Evolutionary conservation across 345 rosid genomes (phyloP), one percentile per base, ranked within the genome.

Genomic region (Aquilaria yunnanensis): DNA sequence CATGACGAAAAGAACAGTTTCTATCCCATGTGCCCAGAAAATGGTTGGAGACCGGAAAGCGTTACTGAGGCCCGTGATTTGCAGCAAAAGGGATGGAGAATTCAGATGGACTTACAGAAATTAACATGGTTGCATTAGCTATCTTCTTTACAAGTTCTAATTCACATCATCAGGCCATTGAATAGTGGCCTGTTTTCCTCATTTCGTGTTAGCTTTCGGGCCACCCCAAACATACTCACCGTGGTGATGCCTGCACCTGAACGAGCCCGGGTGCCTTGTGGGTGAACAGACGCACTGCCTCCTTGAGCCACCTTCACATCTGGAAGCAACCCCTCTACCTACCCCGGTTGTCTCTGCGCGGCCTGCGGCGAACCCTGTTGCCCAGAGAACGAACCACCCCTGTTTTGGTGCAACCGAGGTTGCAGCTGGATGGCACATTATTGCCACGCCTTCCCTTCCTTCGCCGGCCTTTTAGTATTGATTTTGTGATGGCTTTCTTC

Each of bases 181-280:
- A 16, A 16, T 16, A 16, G 23, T 16, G 23, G 23, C 23, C 23
- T 16, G 23, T 16, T 16, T 16, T 16, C 23, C 23, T 16, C 23
- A 16, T 16, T 16, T 16, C 23, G 23, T 16, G 23, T 16, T 16
- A 16, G 23, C 23, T 16, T 16, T 16, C 23, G 23, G 23, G 23
- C 23, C 23, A 16, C 76, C 70, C 96, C 91, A 86, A 48, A 53
- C 78, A 54, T 81, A 85, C 43, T 73, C 79, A 11, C 64, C 73
- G 12, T 70, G 88, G 67, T 92, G 96, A 60, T 73, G 73, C 83
- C 96, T 78, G 76, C 94, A 88, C 73, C 86, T 70, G 70, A 91
- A 88, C 8, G 97, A 88, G 29, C 97, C 84, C 0, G 91, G 88
- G 56, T 92, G 98, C 70, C 32, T 75, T 6, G 92, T 80, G 5